These are phyloP conservation scores for Solanum etuberosum DNA, from an alignment of 257 asterid genomes.

Conservation along the genomic window DNA sequence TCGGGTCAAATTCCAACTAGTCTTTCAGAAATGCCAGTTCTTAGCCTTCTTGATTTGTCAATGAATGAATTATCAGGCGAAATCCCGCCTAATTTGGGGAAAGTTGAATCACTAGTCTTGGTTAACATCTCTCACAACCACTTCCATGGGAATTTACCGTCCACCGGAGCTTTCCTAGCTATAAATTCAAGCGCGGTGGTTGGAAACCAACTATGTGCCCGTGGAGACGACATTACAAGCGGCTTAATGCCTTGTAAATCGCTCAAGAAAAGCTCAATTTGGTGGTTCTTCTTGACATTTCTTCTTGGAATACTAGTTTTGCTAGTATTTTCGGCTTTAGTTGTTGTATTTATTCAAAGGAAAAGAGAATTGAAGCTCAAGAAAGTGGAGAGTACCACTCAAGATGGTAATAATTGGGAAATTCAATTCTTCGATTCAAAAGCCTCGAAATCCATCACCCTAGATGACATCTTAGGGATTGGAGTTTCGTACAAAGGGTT, in stretches of 20 bases:
- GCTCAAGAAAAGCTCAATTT: conserved; percentile 8
- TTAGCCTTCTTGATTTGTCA: conserved; percentile 71
- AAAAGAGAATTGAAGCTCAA: conserved; percentile 12
- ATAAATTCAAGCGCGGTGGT: conserved; percentile 43
- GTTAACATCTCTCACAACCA: conserved; percentile 66
- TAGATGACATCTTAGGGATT: conserved; percentile 26
- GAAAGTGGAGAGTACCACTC: conserved; percentile 20
- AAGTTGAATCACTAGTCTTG: conserved; percentile 53
- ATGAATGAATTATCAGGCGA: conserved; percentile 43
- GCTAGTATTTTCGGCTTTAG: conserved; percentile 10
- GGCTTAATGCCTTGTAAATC: conserved; percentile 52
- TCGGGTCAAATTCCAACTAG: conserved; percentile 46
- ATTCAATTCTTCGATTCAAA: conserved; percentile 33
- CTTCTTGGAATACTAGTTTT: conserved; percentile 25
- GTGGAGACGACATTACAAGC: conserved; percentile 17
- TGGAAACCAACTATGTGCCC: conserved; percentile 47
- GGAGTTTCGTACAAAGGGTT: not conserved
- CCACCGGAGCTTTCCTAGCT: conserved; percentile 61
- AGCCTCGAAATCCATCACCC: conserved; percentile 19
- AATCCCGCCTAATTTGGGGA: conserved; percentile 50
- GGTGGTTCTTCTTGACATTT: conserved; percentile 42
- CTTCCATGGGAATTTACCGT: conserved; percentile 52
- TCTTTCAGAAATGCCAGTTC: conserved; percentile 59
- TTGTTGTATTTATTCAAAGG: conserved; percentile 6
- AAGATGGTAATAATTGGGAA: conserved; percentile 52